These are phyloP conservation scores for Nidula niveotomentosa DNA, from an alignment of 1,284 basidiomycete genomes.

Conservation along the genomic window DNA sequence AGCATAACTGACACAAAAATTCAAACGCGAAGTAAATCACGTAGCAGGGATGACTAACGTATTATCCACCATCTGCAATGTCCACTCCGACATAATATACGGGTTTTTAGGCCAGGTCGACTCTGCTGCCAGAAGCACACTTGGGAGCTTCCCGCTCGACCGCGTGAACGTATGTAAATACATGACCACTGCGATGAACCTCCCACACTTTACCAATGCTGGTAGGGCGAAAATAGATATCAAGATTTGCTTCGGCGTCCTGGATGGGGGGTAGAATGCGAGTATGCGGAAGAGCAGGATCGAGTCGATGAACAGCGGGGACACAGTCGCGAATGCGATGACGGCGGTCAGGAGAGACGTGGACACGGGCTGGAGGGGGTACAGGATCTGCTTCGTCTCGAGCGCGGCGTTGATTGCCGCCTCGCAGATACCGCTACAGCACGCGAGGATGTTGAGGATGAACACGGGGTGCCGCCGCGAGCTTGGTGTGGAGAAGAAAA, in stretches of 20 bases:
- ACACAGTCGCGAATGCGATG: constrained; percentile 9
- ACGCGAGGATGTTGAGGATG: constrained; percentile 25
- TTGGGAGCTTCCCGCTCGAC: constrained; percentile 1
- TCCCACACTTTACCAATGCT: constrained; percentile 20
- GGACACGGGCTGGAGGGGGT: too few species aligned
- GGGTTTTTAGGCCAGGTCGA: constrained; percentile 10
- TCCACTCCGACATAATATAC: constrained; percentile 14
- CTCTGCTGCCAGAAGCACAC: constrained; percentile 9
- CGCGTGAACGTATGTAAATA: neutral
- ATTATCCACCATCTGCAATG: constrained; percentile 29
- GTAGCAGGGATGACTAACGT: constrained; percentile 14
- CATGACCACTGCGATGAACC: constrained; percentile 15
- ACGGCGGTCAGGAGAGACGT: neutral
- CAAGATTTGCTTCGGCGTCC: constrained; percentile 13
- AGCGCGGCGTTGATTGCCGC: constrained; percentile 18
- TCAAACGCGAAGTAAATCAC: neutral
- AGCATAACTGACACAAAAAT: constrained; percentile 13
- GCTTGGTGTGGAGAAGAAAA: constrained; percentile 23
- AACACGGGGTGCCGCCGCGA: constrained; percentile 26
- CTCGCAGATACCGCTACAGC: constrained; percentile 21
- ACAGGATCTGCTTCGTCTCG: constrained; percentile 6
- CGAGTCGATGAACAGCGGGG: constrained; percentile 29
- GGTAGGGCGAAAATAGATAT: constrained; percentile 20
- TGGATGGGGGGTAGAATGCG: constrained; percentile 25
- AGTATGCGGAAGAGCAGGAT: constrained; percentile 29